phyloP scores from a whole-genome alignment of 805 yeast genomes.

The Cyberlindnera euphorbiae region DNA sequence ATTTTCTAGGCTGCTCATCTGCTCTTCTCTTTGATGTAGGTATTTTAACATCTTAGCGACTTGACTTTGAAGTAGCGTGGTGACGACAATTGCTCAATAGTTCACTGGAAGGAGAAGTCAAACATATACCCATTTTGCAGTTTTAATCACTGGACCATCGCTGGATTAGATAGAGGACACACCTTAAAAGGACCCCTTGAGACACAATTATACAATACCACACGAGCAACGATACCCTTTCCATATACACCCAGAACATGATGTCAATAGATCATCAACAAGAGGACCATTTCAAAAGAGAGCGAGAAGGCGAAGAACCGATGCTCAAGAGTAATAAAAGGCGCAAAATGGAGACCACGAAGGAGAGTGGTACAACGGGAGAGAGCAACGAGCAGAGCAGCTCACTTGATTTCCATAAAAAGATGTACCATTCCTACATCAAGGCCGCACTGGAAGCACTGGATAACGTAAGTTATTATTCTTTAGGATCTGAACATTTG shows the following conservation, averaged over 20 bases:
- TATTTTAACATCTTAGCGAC: too few species aligned
- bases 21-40: too few species aligned
- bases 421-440: conserved; percentile 42
- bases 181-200: too few species aligned
- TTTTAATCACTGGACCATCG: too few species aligned
- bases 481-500: background rate
- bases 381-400: conserved; percentile 1
- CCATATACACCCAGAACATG: conserved; percentile 12
- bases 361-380: background rate
- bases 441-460: conserved; percentile 66
- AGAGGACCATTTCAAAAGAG: conserved; percentile 25
- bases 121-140: too few species aligned
- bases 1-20: background rate
- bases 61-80: too few species aligned
- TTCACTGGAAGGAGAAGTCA: too few species aligned
- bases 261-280: conserved; percentile 26
- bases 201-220: too few species aligned
- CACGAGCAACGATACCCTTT: too few species aligned
- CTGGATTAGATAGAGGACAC: too few species aligned
- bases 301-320: conserved; percentile 15
- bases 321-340: conserved; percentile 1
- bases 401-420: conserved; percentile 26
- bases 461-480: conserved; percentile 44
- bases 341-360: conserved; percentile 5
- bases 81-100: too few species aligned